Percentiles rank a stretch among this genome's conserved stretches.
These are phyloP conservation scores for Capronia americana DNA, from an alignment of 2,329 filamentous ascomycete genomes.

Conservation along the genomic window DNA sequence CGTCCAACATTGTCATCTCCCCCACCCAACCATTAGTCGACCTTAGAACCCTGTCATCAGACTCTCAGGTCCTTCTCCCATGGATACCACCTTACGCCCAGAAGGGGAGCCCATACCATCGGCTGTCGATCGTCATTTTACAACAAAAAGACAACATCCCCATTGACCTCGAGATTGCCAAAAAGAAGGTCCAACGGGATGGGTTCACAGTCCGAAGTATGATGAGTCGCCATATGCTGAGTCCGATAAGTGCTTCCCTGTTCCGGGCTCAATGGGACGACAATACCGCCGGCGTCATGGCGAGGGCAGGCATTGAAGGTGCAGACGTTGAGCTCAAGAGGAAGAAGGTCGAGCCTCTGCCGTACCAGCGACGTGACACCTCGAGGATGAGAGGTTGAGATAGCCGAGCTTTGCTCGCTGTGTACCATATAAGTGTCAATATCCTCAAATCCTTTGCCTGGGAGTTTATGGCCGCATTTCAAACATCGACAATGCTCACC, in stretches of 20 bases:
- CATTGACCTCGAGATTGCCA: constrained; percentile 65
- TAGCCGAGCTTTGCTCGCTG: constrained; percentile 45
- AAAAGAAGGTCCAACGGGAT: constrained; percentile 63
- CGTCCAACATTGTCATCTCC: constrained; percentile 72
- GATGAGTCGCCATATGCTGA: constrained; percentile 70
- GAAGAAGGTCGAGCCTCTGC: constrained; percentile 73
- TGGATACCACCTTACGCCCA: constrained; percentile 89
- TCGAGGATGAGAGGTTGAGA: constrained; percentile 47
- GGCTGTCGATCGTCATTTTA: constrained; percentile 80
- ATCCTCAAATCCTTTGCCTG: not conserved
- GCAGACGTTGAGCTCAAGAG: constrained; percentile 84
- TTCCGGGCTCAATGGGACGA: constrained; percentile 94
- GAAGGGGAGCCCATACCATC: constrained; percentile 90
- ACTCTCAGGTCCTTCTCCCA: constrained; percentile 72
- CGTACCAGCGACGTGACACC: constrained; percentile 66
- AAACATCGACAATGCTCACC: not conserved
- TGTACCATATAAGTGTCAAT: constrained; percentile 26
- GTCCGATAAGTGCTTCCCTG: constrained; percentile 79
- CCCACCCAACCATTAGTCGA: constrained; percentile 67
- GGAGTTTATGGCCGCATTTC: not conserved
- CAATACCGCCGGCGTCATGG: constrained; percentile 84
- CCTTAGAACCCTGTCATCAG: constrained; percentile 65
- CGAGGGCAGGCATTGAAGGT: constrained; percentile 73
- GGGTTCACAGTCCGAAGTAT: constrained; percentile 78
- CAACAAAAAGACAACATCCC: constrained; percentile 72